Evolutionary conservation across 805 yeast species (phyloP).

Genomic region (Naumovozyma dairenensis): DNA sequence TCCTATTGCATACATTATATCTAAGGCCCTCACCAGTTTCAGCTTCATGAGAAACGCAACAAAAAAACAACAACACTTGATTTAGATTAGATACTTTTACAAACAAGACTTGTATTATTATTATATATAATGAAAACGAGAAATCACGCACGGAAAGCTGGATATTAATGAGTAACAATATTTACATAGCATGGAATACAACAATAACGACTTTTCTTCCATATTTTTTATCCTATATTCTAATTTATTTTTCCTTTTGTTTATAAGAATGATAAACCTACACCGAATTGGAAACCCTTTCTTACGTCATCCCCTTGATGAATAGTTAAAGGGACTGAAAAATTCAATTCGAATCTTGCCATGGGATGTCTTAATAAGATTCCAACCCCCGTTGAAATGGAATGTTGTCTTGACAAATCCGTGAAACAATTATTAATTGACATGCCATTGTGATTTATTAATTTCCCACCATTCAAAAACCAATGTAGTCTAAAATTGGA

Average conservation of each 20-base stretch:
- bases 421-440: slow-evolving; percentile 14
- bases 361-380: slow-evolving; percentile 50
- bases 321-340: slow-evolving; percentile 49
- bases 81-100: background rate
- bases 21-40: slow-evolving; percentile 9
- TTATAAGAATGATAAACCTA: slow-evolving; percentile 49
- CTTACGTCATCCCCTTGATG: slow-evolving; percentile 41
- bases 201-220: background rate
- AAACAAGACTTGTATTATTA: background rate
- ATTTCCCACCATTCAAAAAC: slow-evolving; percentile 58
- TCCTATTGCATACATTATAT: slow-evolving; percentile 26
- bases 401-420: slow-evolving; percentile 33
- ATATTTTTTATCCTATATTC: too few species aligned
- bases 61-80: too few species aligned
- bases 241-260: too few species aligned
- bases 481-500: slow-evolving; percentile 53
- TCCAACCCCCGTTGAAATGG: slow-evolving; percentile 51
- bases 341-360: slow-evolving; percentile 59
- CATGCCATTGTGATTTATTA: slow-evolving; percentile 30
- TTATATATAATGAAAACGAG: slow-evolving; percentile 1
- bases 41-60: too few species aligned
- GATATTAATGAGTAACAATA: slow-evolving; percentile 1
- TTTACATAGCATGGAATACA: background rate
- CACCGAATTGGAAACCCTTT: slow-evolving; percentile 61
- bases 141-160: background rate